These are phyloP conservation scores for Drosera spatulata DNA, from an alignment of 179 eudicot species.

Conservation along the genomic window DNA sequence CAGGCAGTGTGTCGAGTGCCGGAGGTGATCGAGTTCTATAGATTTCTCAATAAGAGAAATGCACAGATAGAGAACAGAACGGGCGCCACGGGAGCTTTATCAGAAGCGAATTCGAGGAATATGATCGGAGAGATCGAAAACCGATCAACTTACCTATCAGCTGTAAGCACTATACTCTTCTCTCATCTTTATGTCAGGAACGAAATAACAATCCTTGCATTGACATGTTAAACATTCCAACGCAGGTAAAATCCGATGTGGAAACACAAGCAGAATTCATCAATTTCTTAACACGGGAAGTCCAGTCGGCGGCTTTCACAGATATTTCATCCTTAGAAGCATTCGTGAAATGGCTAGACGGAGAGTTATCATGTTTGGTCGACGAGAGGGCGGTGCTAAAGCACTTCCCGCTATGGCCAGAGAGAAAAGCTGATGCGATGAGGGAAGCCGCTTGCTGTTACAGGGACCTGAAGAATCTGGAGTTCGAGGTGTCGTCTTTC, in stretches of 20 bases:
- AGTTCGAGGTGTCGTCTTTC: slow-evolving; percentile 36
- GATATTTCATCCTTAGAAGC: slow-evolving; percentile 57
- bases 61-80: slow-evolving; percentile 29
- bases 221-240: background rate
- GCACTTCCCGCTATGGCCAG: slow-evolving; percentile 87
- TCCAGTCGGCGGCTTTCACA: slow-evolving; percentile 45
- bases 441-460: slow-evolving; percentile 61
- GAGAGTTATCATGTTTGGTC: slow-evolving; percentile 60
- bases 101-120: slow-evolving; percentile 31
- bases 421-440: slow-evolving; percentile 66
- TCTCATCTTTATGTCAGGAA: background rate
- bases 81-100: slow-evolving; percentile 15
- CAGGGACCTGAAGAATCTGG: slow-evolving; percentile 40
- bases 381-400: slow-evolving; percentile 88
- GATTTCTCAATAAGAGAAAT: slow-evolving; percentile 55
- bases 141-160: slow-evolving; percentile 58
- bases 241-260: slow-evolving; percentile 76
- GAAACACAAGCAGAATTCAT: slow-evolving; percentile 60
- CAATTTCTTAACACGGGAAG: slow-evolving; percentile 30
- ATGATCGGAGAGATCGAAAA: slow-evolving; percentile 97
- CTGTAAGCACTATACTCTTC: slow-evolving; percentile 39
- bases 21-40: slow-evolving; percentile 72
- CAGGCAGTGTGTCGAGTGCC: slow-evolving; percentile 52
- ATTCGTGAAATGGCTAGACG: slow-evolving; percentile 75
- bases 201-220: background rate